A percentile compares a stretch with the other conserved stretches of the same genome.
These are phyloP conservation scores for Raffaelea deltoideospora DNA, from an alignment of 2,329 filamentous ascomycete species.

Conservation along the genomic window DNA sequence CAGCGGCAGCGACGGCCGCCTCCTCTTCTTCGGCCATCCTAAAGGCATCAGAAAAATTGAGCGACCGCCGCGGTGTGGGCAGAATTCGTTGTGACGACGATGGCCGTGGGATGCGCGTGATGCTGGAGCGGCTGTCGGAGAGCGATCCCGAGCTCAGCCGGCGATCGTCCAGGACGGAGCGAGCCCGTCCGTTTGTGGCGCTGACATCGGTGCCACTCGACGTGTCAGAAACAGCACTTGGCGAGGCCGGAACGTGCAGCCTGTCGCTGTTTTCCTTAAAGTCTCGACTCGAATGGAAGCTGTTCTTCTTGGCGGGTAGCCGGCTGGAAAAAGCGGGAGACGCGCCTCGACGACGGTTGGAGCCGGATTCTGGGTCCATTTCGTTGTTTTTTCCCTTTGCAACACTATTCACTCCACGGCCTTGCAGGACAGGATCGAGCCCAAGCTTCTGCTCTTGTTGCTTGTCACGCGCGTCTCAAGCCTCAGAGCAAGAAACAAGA, in stretches of 20 bases:
- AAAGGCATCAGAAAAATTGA: constrained; percentile 29
- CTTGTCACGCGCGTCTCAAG: too few species aligned
- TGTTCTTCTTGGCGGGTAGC: constrained; percentile 6
- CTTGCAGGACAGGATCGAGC: too few species aligned
- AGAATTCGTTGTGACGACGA: constrained; percentile 10
- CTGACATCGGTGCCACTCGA: constrained; percentile 2
- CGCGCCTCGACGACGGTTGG: too few species aligned
- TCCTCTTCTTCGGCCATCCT: constrained; percentile 19
- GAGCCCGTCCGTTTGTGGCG: background rate
- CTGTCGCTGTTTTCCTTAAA: constrained; percentile 1
- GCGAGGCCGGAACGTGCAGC: constrained; percentile 1
- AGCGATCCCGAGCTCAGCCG: background rate
- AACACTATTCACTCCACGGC: too few species aligned
- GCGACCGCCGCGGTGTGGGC: constrained; percentile 13
- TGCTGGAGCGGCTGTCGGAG: background rate
- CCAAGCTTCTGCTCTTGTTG: too few species aligned
- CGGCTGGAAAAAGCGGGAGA: constrained; percentile 3
- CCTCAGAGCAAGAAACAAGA: too few species aligned
- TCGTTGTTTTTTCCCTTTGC: too few species aligned
- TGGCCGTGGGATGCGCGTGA: constrained; percentile 17
- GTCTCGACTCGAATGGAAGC: constrained; percentile 6
- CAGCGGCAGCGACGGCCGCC: constrained; percentile 12
- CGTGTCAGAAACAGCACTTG: constrained; percentile 5
- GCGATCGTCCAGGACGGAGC: constrained; percentile 4
- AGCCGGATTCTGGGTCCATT: too few species aligned